A percentile compares a stretch with the other conserved stretches of the same genome.
These are phyloP conservation scores for Populus tomentosa DNA, from an alignment of 441 rosid species.

Conservation along the genomic window DNA sequence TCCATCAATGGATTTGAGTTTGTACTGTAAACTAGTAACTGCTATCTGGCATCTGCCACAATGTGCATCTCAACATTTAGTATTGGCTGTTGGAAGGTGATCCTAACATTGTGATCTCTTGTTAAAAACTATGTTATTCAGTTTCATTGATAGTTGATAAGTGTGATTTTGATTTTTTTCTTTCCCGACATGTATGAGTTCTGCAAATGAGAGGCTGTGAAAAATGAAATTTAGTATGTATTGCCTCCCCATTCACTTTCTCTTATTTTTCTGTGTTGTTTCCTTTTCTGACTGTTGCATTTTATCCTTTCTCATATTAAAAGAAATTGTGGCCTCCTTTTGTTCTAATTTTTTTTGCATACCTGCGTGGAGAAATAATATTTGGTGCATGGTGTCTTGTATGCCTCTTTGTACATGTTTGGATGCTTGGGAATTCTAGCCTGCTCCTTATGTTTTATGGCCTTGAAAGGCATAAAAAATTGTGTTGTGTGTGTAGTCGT, in stretches of 20 bases:
- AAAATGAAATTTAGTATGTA: no score
- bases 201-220: background rate
- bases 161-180: background rate
- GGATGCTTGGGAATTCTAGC: no score
- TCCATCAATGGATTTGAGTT: background rate
- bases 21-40: background rate
- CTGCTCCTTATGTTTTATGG: no score
- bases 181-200: background rate
- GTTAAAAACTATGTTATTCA: background rate
- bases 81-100: background rate
- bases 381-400: no score
- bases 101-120: background rate
- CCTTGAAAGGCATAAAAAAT: no score
- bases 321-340: no score
- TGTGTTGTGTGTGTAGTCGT: no score
- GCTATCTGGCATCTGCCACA: background rate
- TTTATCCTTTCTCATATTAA: no score
- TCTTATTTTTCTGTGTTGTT: background rate
- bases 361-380: no score
- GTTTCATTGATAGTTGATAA: background rate
- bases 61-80: background rate
- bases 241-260: background rate
- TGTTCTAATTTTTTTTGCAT: no score
- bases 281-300: background rate
- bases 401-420: no score